Evolutionary conservation across 257 asterid genomes (phyloP).

Genomic region (Paulownia fortunei): DNA sequence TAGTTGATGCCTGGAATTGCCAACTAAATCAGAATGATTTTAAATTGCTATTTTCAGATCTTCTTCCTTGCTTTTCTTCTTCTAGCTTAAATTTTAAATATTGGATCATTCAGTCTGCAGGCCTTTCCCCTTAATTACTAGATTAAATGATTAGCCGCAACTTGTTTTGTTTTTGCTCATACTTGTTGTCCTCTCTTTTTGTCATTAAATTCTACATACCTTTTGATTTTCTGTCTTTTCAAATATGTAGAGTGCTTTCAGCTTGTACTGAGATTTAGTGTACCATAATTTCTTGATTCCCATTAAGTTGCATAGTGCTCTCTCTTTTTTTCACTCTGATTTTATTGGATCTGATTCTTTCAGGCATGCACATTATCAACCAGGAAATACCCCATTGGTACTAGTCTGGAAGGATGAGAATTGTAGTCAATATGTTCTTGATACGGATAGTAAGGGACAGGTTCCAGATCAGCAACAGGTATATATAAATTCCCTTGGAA

Average conservation of each 20-base stretch:
- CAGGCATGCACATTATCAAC: conserved; percentile 96
- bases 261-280: neutral
- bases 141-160: neutral
- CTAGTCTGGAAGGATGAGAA: conserved; percentile 93
- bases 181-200: neutral
- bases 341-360: conserved; percentile 21
- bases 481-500: conserved; percentile 23
- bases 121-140: neutral
- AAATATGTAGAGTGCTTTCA: neutral
- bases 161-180: conserved; percentile 16
- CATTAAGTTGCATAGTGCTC: neutral
- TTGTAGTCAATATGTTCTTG: conserved; percentile 89
- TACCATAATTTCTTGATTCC: neutral
- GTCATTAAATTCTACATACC: neutral
- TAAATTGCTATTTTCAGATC: conserved; percentile 7
- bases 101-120: neutral
- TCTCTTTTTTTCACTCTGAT: conserved; percentile 4
- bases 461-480: conserved; percentile 91
- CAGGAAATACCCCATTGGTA: conserved; percentile 88
- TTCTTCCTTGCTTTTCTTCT: neutral
- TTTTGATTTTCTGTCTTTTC: neutral
- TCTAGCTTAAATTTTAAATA: neutral
- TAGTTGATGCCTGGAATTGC: neutral
- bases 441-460: conserved; percentile 86
- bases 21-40: neutral